These are phyloP conservation scores for Lecanicillium sp. DNA, from an alignment of 2,329 filamentous ascomycete genomes.

Conservation along the genomic window DNA sequence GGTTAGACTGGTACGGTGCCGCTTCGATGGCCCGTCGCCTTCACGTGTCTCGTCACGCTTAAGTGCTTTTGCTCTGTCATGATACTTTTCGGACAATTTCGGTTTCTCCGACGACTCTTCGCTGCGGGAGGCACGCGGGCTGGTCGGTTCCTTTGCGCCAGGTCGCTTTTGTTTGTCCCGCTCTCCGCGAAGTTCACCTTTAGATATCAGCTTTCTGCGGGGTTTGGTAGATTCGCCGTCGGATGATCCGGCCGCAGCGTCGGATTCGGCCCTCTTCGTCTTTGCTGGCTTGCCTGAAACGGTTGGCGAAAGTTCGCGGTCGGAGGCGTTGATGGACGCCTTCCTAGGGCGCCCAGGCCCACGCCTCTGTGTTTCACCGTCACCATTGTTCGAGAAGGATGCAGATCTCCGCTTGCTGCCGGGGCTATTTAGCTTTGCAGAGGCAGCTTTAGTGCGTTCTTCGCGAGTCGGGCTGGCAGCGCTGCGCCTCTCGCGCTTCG, in stretches of 20 bases:
- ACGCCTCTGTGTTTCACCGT: constrained; percentile 43
- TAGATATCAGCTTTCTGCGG: constrained; percentile 55
- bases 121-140: constrained; percentile 39
- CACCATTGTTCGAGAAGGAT: constrained; percentile 33
- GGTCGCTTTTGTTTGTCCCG: constrained; percentile 50
- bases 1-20: constrained; percentile 51
- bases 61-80: constrained; percentile 52
- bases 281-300: constrained; percentile 40
- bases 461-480: constrained; percentile 43
- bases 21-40: constrained; percentile 47
- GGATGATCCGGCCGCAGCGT: constrained; percentile 43
- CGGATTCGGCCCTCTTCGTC: constrained; percentile 46
- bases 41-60: constrained; percentile 56
- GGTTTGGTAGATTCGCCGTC: constrained; percentile 53
- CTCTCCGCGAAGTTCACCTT: constrained; percentile 53
- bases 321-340: constrained; percentile 44
- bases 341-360: constrained; percentile 47
- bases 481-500: constrained; percentile 41
- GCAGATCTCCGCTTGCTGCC: constrained; percentile 41
- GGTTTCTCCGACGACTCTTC: constrained; percentile 43
- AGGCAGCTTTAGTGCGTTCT: constrained; percentile 36
- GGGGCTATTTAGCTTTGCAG: constrained; percentile 31
- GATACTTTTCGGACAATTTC: constrained; percentile 45
- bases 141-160: constrained; percentile 49
- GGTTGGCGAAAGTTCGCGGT: constrained; percentile 45